phyloP scores from a whole-genome alignment of 371 early-diverging fungal species.

The Mucor saturninus region DNA sequence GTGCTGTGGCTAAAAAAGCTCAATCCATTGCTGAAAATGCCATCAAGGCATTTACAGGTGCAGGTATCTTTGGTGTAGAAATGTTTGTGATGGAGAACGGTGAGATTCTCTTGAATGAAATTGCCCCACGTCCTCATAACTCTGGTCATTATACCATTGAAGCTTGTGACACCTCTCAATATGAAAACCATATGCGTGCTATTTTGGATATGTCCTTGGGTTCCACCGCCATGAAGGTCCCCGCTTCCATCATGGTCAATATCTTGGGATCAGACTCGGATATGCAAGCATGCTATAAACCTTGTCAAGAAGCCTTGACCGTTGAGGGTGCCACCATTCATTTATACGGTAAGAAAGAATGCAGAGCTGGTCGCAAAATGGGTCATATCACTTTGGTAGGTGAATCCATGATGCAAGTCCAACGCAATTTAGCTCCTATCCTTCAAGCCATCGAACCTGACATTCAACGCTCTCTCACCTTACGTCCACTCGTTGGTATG shows the following conservation, averaged over 20 bases:
- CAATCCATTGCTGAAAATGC: slow-evolving; percentile 83
- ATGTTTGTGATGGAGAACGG: slow-evolving; percentile 92
- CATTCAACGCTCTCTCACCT: slow-evolving; percentile 47
- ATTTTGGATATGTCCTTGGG: slow-evolving; percentile 93
- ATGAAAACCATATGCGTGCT: slow-evolving; percentile 96
- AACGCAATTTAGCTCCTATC: slow-evolving; percentile 65
- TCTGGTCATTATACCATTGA: slow-evolving; percentile 98
- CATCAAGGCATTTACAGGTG: slow-evolving; percentile 80
- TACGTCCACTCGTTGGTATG: slow-evolving; percentile 86
- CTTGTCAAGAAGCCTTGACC: slow-evolving; percentile 71
- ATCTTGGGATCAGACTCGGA: slow-evolving; percentile 77
- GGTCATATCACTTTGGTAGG: slow-evolving; percentile 95
- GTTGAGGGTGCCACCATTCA: slow-evolving; percentile 90
- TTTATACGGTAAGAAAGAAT: slow-evolving; percentile 91
- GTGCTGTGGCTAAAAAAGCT: slow-evolving; percentile 70
- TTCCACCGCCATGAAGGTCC: slow-evolving; percentile 86
- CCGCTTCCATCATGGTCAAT: slow-evolving; percentile 93
- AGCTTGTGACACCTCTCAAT: slow-evolving; percentile 96
- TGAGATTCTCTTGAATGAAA: slow-evolving; percentile 88
- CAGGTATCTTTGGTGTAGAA: slow-evolving; percentile 96
- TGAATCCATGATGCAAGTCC: slow-evolving; percentile 76
- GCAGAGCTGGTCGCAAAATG: slow-evolving; percentile 92
- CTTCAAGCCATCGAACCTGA: slow-evolving; percentile 66
- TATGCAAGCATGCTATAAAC: slow-evolving; percentile 64
- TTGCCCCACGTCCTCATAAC: slow-evolving; percentile 98